Conservation (phyloP, 768 basidiomycete species). For the Mrakia gelida region DNA sequence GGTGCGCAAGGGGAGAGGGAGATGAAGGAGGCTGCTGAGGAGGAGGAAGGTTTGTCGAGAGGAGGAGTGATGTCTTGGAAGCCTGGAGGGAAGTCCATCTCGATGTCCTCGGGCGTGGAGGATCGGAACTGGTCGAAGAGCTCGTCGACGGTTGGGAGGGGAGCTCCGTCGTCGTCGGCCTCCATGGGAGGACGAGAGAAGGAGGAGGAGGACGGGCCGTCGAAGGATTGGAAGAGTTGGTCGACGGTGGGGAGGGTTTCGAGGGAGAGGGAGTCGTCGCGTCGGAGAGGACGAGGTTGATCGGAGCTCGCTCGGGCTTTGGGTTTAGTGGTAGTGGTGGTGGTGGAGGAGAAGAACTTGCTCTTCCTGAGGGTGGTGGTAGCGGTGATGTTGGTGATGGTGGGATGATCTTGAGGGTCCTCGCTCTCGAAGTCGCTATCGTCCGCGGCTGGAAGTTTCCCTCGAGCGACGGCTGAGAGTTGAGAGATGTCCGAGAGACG, state of each 20-base stretch:
- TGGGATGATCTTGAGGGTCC: background rate
- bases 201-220: too few relatives aligned
- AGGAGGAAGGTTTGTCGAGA: background rate
- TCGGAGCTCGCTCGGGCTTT: background rate
- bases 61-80: background rate
- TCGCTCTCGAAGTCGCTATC: background rate
- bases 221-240: background rate
- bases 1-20: background rate
- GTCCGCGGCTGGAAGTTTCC: background rate
- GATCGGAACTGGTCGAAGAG: background rate
- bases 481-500: background rate
- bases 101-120: background rate
- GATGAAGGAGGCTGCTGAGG: background rate
- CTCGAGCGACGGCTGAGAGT: background rate
- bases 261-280: background rate
- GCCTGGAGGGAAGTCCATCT: background rate
- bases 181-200: too few relatives aligned
- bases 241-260: background rate
- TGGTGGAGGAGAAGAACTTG: constrained; percentile 14
- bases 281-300: background rate
- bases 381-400: too few relatives aligned
- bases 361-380: background rate
- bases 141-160: background rate
- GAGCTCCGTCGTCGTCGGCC: background rate
- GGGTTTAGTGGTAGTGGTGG: background rate